These are phyloP conservation scores for Hemisphaericaspora xylofermentans DNA, from an alignment of 1,139 yeast species.

Conservation along the genomic window DNA sequence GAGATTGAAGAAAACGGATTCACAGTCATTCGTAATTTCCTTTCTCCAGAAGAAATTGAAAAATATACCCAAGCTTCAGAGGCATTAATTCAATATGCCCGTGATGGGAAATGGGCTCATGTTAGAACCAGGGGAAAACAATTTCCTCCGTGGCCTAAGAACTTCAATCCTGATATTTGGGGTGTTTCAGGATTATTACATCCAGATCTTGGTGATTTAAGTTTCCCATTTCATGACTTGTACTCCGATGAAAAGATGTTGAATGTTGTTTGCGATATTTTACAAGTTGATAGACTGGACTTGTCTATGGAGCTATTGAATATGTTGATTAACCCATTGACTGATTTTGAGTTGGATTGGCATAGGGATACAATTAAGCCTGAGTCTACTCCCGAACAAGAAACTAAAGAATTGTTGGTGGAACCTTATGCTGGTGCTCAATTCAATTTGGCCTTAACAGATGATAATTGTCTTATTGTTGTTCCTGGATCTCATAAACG, in stretches of 20 bases:
- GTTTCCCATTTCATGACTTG: constrained; percentile 43
- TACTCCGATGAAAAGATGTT: constrained; percentile 45
- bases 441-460: constrained; percentile 52
- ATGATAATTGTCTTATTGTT: constrained; percentile 51
- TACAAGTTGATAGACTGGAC: constrained; percentile 37
- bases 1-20: constrained; percentile 47
- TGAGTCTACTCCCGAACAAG: constrained; percentile 49
- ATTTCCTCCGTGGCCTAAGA: constrained; percentile 60
- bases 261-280: constrained; percentile 43
- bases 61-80: constrained; percentile 40
- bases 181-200: constrained; percentile 53
- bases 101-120: constrained; percentile 52
- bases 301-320: constrained; percentile 55
- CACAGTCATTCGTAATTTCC: constrained; percentile 42
- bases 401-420: constrained; percentile 35
- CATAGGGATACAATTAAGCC: constrained; percentile 56
- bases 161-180: constrained; percentile 58
- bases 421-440: constrained; percentile 55
- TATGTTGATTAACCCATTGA: constrained; percentile 56
- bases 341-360: constrained; percentile 58
- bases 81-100: constrained; percentile 43
- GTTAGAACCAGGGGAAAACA: constrained; percentile 57
- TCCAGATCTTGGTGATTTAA: constrained; percentile 45
- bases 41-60: constrained; percentile 41
- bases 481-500: constrained; percentile 53